Base-by-base conservation (phyloP, 176 grass and related monocot species). In the Miscanthus lutarioriparius region DNA sequence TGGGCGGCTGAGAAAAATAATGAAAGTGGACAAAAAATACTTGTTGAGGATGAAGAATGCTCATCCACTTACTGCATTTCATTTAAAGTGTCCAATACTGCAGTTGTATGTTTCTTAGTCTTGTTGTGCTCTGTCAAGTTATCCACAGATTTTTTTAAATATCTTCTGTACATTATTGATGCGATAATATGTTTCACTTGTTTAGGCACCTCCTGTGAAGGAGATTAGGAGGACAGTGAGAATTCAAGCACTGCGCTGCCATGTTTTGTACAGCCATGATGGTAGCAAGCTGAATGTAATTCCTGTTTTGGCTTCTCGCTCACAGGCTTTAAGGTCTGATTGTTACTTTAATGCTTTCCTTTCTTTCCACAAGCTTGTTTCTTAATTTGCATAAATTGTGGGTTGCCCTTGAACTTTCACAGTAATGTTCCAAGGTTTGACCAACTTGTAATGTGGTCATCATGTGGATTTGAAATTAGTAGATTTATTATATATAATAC, bases 251-350 rank as follows among this genome's bases (percentile, higher is more conserved):
- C 83, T 97, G 45, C 91, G 87, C 36, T 94, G 91, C 71, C 91
- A 93, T 94, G 87, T 94, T 70, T 81, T 94, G 82, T 97, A 94
- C 88, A 97, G 85, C 82, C 94, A 97, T 76, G 85, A 97, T 97
- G 94, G 94, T 76, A 84, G 85, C 87, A 93, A 91, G 76, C 84
- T 97, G 72, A 84, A 92, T 79, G 13, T 97, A 45, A 94, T 97
- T 88, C 91, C 94, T 76, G 87, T 94, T 75, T 81, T 97, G 54
- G 91, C 94, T 67, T 94, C 91, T n/a, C 81, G 89, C 65, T 97
- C 89, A 20, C 94, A 97, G 72, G 94, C 94, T 16, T 88, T 94
- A 83, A 97, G 94, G 94, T 97, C 56, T 67, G 15, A 41, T 66
- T 76, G 61, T 83, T 79, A 81, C n/a, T 62, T 54, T 80, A 76